Base-by-base conservation (phyloP, 1,139 yeast species). In the Scheffersomyces parashehatae region DNA sequence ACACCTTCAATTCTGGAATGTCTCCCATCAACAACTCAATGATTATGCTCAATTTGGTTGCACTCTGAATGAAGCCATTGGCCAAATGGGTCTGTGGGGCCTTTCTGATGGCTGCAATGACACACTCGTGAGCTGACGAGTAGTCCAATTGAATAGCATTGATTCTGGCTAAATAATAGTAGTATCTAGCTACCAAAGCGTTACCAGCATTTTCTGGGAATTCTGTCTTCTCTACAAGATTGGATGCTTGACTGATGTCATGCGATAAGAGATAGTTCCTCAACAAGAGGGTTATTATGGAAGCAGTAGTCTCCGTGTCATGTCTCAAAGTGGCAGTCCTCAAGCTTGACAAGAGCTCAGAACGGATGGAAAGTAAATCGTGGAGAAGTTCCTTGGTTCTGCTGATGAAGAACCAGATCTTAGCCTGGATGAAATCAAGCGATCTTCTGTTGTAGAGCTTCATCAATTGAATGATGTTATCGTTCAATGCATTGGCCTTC, bases 21-120 rank as follows among this genome's bases (percentile, higher is more conserved):
- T 93, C 99, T 42, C 99, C 99, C 83, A 93, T 91, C 54, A 95
- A 79, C 57, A 95, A 75, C 68, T 95, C 97, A 58, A 93, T 88
- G 44, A 91, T 79, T 50, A 93, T 86, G 60, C 84, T 87, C 54
- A 95, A 78, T 69, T 95, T 95, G 54, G 93, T 85, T 5, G 97
- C 95, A 39, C 88, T 82, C 67, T 90, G 97, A 51, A 91, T 67
- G 63, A 95, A 95, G 0, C 99, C 99, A 39, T 79, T 69, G 5
- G 97, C 90, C 51, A 84, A 80, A 38, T 81, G 75, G 1, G 96
- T 88, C 65, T 90, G 97, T 29, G 99, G 99, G n/a, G 96, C 91
- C 65, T 95, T 95, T 71, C 99, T 84, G 42, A 91, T 86, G 6
- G 99, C 97, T 14, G 95, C 89, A 45, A 89, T 86, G 43, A 88